Base-by-base conservation (phyloP, 768 basidiomycete species). In the Lactifluus pinguis region DNA sequence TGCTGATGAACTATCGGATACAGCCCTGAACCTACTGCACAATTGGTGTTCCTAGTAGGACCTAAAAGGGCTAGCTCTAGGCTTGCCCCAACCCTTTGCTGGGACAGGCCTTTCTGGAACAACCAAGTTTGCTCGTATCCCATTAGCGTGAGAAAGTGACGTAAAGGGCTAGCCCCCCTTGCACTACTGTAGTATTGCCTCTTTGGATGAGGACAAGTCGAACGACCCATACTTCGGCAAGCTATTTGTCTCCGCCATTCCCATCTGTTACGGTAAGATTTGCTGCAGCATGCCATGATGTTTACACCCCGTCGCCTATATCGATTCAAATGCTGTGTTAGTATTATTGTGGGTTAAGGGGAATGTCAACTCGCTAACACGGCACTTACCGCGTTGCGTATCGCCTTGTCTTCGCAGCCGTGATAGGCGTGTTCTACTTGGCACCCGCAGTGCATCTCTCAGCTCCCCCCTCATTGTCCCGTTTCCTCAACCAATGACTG, bases 401-500 rank as follows among this genome's bases (percentile, higher is more conserved):
- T 49, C 34, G 56, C 61, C 56, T 54, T 21, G 6, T 38, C 36
- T 34, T 11, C 39, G 39, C 19, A 32, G 14, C 44, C 8, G 44
- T 45, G 7, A 13, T 29, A 49, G 39, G 39, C 41, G 55, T 48
- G 57, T 49, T 47, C 17, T 58, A 58, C 56, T 9, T 15, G 45
- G 21, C 47, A 49, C 52, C 52, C 47, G 25, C 21, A 47, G 45
- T 54, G 25, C 53, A 38, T 25, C 17, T 32, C 15, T 36, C 17
- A 30, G 1, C 55, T 36, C 49, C 21, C 14, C 14, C 61, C 34
- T 30, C 13, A 32, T 30, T 49, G 21, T 48, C 25, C 13, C 17
- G 45, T 36, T 49, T 53, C 51, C 29, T 42, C 57, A 25, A 49
- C 15, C 61, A 41, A 62, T 62, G 57, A 62, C 57, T 3, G 39